phyloP scores from a whole-genome alignment of 352 stramenopile genomes.

The Aphanomyces astaci region DNA sequence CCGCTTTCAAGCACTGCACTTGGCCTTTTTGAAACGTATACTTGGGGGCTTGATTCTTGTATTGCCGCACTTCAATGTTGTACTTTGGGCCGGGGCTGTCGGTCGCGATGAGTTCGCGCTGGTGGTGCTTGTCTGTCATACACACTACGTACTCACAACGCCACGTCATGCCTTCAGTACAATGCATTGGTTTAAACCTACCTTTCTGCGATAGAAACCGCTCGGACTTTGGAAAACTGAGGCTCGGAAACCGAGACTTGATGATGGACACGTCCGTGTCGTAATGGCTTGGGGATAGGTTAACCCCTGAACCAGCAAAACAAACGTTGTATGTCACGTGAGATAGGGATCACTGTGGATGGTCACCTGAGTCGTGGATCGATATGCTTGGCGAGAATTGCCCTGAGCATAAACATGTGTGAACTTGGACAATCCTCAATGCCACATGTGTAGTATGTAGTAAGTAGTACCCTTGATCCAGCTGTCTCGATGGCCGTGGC shows the following conservation, averaged over 20 bases:
- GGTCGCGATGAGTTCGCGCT: slow-evolving; percentile 62
- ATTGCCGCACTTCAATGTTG: slow-evolving; percentile 56
- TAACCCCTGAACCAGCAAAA: slow-evolving; percentile 36
- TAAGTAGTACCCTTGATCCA: slow-evolving; percentile 71
- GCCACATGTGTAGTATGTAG: no score
- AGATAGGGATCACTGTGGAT: neutral
- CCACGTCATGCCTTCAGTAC: no score
- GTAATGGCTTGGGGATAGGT: slow-evolving; percentile 59
- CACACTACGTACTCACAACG: no score
- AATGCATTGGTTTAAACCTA: no score
- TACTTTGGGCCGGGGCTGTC: slow-evolving; percentile 81
- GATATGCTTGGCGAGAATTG: slow-evolving; percentile 21
- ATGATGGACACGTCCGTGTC: slow-evolving; percentile 57
- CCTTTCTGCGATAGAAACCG: slow-evolving; percentile 79
- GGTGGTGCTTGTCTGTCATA: slow-evolving; percentile 49
- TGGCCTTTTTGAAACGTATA: slow-evolving; percentile 61
- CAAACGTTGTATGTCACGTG: neutral
- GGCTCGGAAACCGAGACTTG: slow-evolving; percentile 49
- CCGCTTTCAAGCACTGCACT: slow-evolving; percentile 45
- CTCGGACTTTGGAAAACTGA: slow-evolving; percentile 69
- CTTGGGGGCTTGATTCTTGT: slow-evolving; percentile 39
- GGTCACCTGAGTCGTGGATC: slow-evolving; percentile 25
- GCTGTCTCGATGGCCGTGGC: slow-evolving; percentile 72
- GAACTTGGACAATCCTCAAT: no score
- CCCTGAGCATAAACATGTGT: neutral